Evolutionary conservation across 148 eudicot genomes (phyloP), one percentile per base, ranked within the genome.

Genomic region (Diospyros lotus): DNA sequence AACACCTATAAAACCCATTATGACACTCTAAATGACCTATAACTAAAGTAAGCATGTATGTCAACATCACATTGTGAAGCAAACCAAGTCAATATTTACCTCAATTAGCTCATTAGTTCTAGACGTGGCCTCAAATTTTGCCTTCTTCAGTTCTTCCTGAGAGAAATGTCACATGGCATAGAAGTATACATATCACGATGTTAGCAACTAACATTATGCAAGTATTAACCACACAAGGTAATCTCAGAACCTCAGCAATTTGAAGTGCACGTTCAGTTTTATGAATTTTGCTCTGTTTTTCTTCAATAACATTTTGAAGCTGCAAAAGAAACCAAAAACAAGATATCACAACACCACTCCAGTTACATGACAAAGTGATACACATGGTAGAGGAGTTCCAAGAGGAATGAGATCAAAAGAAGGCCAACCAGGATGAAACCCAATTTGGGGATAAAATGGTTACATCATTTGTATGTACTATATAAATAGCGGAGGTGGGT

Each of bases 181-280:
- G 61, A 75, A 52, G 1, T 41, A 28, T 38, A 54, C 45, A 63
- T 14, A 60, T 69, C 61, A 17, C 46, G 58, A 39, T 18, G 9
- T 48, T 69, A 71, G 18, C 51, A 69, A 66, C 7, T 14, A 78
- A 11, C 59, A 71, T 62, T 52, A 38, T 69, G 28, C 2, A 18
- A 44, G 17, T 68, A 51, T 12, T 10, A 72, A 51, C 67, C 40
- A 51, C 54, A 74, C 39, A n/a, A 51, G 55, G 64, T 60, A 59
- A 39, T 2, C 3, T 64, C 46, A 51, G 64, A 81, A 89, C 97
- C 90, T 94, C 98, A 72, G 95, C 97, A 72, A 81, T 81, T 80
- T 84, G 79, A 84, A 93, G 92, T 76, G 98, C 98, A 54, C 92
- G 93, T 77, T 93, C 93, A 83, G 91, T 89, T 82, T 86, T 89